Base-by-base conservation (phyloP, 2,329 filamentous ascomycete species). In the Thielaviopsis euricoi region DNA sequence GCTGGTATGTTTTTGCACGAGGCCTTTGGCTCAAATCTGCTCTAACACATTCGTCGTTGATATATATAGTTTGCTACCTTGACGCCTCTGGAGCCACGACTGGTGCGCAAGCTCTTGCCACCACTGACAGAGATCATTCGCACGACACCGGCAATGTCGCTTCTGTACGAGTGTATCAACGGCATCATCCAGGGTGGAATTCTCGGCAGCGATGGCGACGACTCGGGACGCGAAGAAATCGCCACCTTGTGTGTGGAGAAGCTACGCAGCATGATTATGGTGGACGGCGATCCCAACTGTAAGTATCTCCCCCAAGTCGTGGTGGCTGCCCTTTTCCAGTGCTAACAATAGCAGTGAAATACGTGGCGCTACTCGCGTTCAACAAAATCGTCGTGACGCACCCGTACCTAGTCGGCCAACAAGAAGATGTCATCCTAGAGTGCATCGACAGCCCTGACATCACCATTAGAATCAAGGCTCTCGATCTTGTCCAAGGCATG, bases 181-280 rank as follows among this genome's bases (percentile, higher is more conserved):
- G 93, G 93, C 23, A 95, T 98, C 62, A 95, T 98, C 60, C 90
- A 96, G 68, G 93, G 93, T 26, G 93, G 93, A 0, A 95, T 98
- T 59, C 74, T 98, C 54, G 87, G 89, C 33, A 87, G 85, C 51
- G 82, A 84, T 26, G 88, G 90, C 62, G 87, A 88, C 56, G 81
- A 83, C 21, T 78, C 83, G 37, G 90, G 91, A 57, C 86, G 87
- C 46, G 90, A 97, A 64, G 90, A 96, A 69, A 89, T 98, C 66
- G 93, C 93, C 6, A 83, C 83, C 26, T 76, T 98, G 5, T 98
- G 93, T 68, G 90, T 97, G 25, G 87, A 82, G 61, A 98, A 97
- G 70, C 76, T 98, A 23, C 80, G 93, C 63, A 89, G 89, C 63
- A 97, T 97, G 89, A 83, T 97, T 60, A 85, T 94, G 66, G 81